These are phyloP conservation scores for Alternaria arbusti DNA, from an alignment of 2,329 filamentous ascomycete genomes.

Conservation along the genomic window DNA sequence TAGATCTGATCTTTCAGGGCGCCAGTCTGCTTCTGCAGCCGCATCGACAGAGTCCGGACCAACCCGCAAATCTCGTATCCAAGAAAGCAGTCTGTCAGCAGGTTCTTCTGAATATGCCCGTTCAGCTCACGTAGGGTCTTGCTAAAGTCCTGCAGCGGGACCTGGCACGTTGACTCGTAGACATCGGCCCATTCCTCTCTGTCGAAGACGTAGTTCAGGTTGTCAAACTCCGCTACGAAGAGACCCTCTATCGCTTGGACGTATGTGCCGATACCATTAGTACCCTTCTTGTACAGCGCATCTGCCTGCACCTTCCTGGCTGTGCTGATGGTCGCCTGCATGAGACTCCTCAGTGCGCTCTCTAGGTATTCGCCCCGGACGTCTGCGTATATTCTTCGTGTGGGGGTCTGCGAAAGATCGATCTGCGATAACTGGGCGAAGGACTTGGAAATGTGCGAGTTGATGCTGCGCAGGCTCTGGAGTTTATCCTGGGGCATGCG, in stretches of 20 bases:
- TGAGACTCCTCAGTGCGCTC: slow-evolving; percentile 80
- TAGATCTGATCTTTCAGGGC: slow-evolving; percentile 84
- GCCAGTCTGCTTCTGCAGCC: slow-evolving; percentile 80
- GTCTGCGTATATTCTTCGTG: slow-evolving; percentile 84
- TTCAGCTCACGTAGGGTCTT: slow-evolving; percentile 89
- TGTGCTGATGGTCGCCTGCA: slow-evolving; percentile 81
- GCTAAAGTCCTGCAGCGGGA: slow-evolving; percentile 79
- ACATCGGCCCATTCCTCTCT: slow-evolving; percentile 83
- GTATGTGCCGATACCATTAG: slow-evolving; percentile 90
- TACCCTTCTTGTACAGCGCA: slow-evolving; percentile 84
- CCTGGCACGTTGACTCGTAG: slow-evolving; percentile 79
- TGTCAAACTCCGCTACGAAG: slow-evolving; percentile 87
- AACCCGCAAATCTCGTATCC: slow-evolving; percentile 96
- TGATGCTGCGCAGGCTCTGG: slow-evolving; percentile 78
- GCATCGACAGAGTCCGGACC: slow-evolving; percentile 77
- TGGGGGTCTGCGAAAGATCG: slow-evolving; percentile 65
- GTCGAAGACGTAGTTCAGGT: slow-evolving; percentile 84
- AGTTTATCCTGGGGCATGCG: slow-evolving; percentile 77
- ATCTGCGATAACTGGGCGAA: slow-evolving; percentile 57
- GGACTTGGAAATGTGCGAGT: slow-evolving; percentile 73
- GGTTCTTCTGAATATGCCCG: slow-evolving; percentile 82
- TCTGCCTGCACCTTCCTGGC: slow-evolving; percentile 75
- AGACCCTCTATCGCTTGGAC: slow-evolving; percentile 86
- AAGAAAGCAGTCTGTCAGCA: slow-evolving; percentile 90
- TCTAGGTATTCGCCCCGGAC: slow-evolving; percentile 87